These are phyloP conservation scores for Cystofilobasidium bisporidii DNA, from an alignment of 768 basidiomycete species.

Conservation along the genomic window DNA sequence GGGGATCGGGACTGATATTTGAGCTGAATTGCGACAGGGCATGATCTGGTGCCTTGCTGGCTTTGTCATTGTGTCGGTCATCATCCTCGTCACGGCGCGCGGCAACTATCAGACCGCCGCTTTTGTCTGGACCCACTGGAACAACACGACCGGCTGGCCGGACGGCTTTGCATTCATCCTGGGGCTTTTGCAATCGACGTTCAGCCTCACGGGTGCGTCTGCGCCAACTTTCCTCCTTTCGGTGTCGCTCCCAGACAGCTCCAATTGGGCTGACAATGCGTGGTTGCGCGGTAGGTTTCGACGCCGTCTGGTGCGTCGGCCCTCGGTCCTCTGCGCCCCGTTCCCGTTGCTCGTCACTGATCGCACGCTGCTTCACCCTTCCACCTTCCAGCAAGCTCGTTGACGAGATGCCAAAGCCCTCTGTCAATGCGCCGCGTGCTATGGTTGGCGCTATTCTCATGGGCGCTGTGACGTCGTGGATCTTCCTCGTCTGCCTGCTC, in stretches of 20 bases:
- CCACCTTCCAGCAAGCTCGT: no score
- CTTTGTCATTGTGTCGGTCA: background rate
- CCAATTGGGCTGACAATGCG: no score
- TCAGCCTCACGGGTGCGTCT: slow-evolving; percentile 33
- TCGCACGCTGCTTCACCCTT: no score
- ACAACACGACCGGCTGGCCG: slow-evolving; percentile 34
- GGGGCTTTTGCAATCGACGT: slow-evolving; percentile 32
- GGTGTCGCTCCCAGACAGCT: no score
- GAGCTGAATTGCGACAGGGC: no score
- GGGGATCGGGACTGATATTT: no score
- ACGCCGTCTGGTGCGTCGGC: slow-evolving; percentile 36
- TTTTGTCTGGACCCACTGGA: slow-evolving; percentile 32
- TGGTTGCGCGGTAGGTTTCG: no score
- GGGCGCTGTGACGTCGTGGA: slow-evolving; percentile 31
- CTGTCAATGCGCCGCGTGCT: slow-evolving; percentile 33
- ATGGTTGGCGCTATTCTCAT: slow-evolving; percentile 34
- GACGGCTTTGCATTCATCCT: slow-evolving; percentile 31
- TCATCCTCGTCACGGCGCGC: slow-evolving; percentile 29
- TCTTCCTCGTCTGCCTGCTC: slow-evolving; percentile 34
- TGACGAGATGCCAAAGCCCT: slow-evolving; percentile 36
- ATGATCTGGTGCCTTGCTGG: background rate
- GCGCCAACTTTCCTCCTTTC: no score
- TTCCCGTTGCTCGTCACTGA: no score
- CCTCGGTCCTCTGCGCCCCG: no score
- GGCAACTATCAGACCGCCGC: slow-evolving; percentile 30